Evolutionary conservation across 306 rosid species (phyloP), one percentile per base, ranked within the genome.

Genomic region (Malus asiatica): DNA sequence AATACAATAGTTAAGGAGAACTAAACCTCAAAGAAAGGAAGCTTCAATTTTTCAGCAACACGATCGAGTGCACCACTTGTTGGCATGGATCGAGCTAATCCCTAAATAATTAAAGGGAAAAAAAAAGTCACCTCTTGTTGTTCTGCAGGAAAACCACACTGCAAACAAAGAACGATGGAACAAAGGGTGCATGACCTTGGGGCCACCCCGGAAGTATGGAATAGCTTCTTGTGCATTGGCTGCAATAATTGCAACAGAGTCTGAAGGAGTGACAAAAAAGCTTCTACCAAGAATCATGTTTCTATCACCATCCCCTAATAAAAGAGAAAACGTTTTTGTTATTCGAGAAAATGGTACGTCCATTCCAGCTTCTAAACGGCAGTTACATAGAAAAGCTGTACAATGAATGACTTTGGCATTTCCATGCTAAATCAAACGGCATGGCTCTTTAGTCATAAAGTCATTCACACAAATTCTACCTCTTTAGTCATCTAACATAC

Each of bases 11-110:
- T 46, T 18, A 72, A 42, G 45, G 59, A 83, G 55, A 79, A 66
- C 25, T 66, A 78, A 81, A 86, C 99, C 96, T 96, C 99, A 48
- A 90, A 96, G 83, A 96, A 93, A 18, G 97, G 93, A 46, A 96
- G 97, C 77, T 83, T 88, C 86, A 90, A 78, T 75, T 90, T 93
- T 78, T 89, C 90, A 68, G 99, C 99, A 73, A 96, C 97, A 52
- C 90, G 84, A 80, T 96, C 98, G 48, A 96, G 89, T 67, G 96
- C 98, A 73, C 98, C 98, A 70, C 98, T 93, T 63, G 99, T 96
- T 22, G 99, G 99, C 99, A 96, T 96, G 70, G 99, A 92, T 78
- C 98, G 90, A 70, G 99, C 97, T 75, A 96, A 86, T 81, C 99
- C 98, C 98, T 96, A 73, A 9, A 32, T 18, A 75, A 52, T 87